Base-by-base conservation (phyloP, 805 yeast genomes). In the Gaillardinia entomophila region DNA sequence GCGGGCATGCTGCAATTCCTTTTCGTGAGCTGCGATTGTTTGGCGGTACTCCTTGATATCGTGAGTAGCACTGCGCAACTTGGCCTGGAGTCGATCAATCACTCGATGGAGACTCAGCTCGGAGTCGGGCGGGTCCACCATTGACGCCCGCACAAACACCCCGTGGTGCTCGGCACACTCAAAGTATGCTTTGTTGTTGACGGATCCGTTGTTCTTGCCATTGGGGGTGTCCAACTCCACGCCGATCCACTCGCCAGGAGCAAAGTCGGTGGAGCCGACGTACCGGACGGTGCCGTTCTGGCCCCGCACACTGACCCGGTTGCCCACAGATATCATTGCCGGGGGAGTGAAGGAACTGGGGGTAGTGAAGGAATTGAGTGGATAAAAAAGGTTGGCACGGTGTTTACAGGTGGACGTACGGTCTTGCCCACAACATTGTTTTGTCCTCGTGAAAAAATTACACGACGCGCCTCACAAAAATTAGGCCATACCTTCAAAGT, bases 161-260 rank as follows among this genome's bases (percentile, higher is more conserved):
- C 81, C 82, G 45, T 57, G 55, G 0, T 58, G 64, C 8, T 41
- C 37, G 2, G 43, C 40, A 38, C 70, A 62, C 6, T 55, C 49
- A 28, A 75, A 75, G 48, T 75, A 75, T 33, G 50, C 31, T 3
- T 55, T 46, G 1, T 70, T 75, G 13, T 61, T 51, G 0, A 75
- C 65, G 0, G 68, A 48, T 1, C 80, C 80, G 37, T 73, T 57
- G 33, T 75, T 75, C 41, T 66, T 69, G 1, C 79, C 79, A 1
- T 24, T 36, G 0, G 66, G 54, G 1, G 35, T 34, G 10, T 59
- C 62, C 15, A 75, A 46, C 30, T 71, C 74, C 3, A 74, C 45
- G 1, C 79, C 80, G 3, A 68, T 50, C 79, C 80, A 73, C 1
- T 36, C 32, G 0, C 86, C 87, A 0, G 68, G 56, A 3, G 83